These are phyloP conservation scores for Solanum chmielewskii DNA, from an alignment of 257 asterid genomes.

Conservation along the genomic window DNA sequence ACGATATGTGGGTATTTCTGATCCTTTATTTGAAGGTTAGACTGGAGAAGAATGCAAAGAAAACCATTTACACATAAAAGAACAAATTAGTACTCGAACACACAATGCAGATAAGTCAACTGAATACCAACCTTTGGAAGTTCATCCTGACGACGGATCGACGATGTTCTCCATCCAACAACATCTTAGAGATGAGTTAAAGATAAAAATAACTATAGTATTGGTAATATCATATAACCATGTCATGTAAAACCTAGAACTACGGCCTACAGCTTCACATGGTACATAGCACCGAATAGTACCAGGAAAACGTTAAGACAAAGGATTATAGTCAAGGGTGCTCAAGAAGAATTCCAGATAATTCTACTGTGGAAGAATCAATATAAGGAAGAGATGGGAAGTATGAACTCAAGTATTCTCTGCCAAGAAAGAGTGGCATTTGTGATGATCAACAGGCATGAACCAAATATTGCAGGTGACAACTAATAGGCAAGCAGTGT, in stretches of 20 bases:
- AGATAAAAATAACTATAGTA: conserved; percentile 12
- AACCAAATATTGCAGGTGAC: not conserved
- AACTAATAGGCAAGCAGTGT: not conserved
- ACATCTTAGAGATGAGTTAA: conserved; percentile 49
- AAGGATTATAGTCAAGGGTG: not conserved
- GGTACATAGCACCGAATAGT: not conserved
- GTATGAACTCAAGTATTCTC: not conserved
- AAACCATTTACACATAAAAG: conserved; percentile 1
- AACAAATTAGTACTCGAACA: not conserved
- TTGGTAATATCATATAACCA: not conserved
- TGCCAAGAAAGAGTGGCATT: not conserved
- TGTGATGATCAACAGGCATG: not conserved
- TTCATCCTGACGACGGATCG: conserved; percentile 78
- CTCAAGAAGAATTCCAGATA: not conserved
- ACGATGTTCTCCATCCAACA: conserved; percentile 98
- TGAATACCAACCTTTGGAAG: conserved; percentile 54
- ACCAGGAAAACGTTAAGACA: not conserved
- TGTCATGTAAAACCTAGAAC: not conserved
- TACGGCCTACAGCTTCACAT: not conserved
- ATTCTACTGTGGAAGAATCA: not conserved
- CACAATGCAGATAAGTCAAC: not conserved
- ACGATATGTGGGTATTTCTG: conserved; percentile 78
- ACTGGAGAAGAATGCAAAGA: conserved; percentile 22
- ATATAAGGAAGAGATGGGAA: not conserved
- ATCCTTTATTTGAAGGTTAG: conserved; percentile 47